Evolutionary conservation across 352 stramenopile genomes (phyloP), one percentile per base, ranked within the genome.

Genomic region (Phytophthora sojae): DNA sequence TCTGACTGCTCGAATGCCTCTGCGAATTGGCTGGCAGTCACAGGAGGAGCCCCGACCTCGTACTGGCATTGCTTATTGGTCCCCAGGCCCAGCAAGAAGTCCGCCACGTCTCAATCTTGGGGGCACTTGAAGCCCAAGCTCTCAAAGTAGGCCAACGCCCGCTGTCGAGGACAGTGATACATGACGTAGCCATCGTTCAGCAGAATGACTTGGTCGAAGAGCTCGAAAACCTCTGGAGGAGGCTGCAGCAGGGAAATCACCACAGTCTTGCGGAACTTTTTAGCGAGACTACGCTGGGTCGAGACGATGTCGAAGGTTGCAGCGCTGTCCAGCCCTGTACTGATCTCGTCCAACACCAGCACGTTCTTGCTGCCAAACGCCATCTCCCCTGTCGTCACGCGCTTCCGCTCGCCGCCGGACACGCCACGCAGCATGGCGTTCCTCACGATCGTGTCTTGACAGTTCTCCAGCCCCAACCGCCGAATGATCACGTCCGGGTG

Each of bases 181-280:
- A 98, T 91, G 11, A 98, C 68, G 25, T 84, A 65, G 26, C 96
- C 95, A 25, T 97, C 81, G 73, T 94, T 94, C 47, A 99, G 56
- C 17, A 99, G 68, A 50, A 98, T 86, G 3, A 98, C 67, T 57
- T 98, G 85, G 72, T 99, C 96, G 71, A 99, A 99, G 15, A 98
- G 77, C 4, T 82, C 80, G 39, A 97, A 96, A 4, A 97, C 93
- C 77, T 99, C 95, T 4, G 96, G 96, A 8, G 95, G 85, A 26
- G 95, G 95, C 78, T 98, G 82, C 14, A 98, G 73, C 44, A 98
- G 76, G 6, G 90, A 88, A n/a, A 98, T 85, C 7, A 94, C 82
- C 2, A 83, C 47, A 0, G 85, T 91, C 57, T 81, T 79, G 52
- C 69, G 61, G 30, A 94, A 72, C n/a, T 64, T 74, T 61, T 90